Base-by-base conservation (phyloP, 345 rosid genomes). In the Camelina laxa region DNA sequence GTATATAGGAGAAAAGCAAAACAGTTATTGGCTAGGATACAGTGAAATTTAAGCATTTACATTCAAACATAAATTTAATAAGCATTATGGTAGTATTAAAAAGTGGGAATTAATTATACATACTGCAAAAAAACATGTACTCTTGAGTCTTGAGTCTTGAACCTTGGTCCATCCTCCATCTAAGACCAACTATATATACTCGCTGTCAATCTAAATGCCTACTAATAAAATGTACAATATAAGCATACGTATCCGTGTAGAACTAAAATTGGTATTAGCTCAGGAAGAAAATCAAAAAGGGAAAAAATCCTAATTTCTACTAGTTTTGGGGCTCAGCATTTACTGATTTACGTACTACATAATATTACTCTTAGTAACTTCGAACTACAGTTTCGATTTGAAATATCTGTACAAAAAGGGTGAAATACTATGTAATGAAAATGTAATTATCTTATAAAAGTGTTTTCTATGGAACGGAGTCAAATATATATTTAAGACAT, bases 111-210 rank as follows among this genome's bases (percentile, higher is more conserved):
- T 27, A 24, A 27, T 27, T 27, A 27, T 27, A 27, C 30, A 27
- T 27, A 27, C 30, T 27, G 30, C 5, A 27, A 27, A 24, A 27
- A 55, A 74, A 49, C 41, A 36, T 14, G 51, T 47, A 48, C 45
- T 38, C 70, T 73, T 64, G 33, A 21, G 55, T 2, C 36, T 33
- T 67, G 5, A 27, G 30, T 27, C 30, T 27, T 27, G 30, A 27
- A 27, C 30, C 5, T 67, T 75, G 73, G 67, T 75, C 73, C 78
- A 67, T 58, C 67, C 61, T 75, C 67, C 41, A 65, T 65, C 45
- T 38, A 45, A 58, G 51, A 57, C 66, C 56, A 58, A 57, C 67
- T 60, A 47, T 66, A 58, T 30, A 57, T 74, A 66, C 50, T 58
- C 67, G 78, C 73, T 67, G 55, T 67, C 78, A 59, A 27, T 75